Percentiles rank a stretch among this genome's conserved stretches.
phyloP scores from a whole-genome alignment of 345 rosid genomes.

The Brassica rapa region DNA sequence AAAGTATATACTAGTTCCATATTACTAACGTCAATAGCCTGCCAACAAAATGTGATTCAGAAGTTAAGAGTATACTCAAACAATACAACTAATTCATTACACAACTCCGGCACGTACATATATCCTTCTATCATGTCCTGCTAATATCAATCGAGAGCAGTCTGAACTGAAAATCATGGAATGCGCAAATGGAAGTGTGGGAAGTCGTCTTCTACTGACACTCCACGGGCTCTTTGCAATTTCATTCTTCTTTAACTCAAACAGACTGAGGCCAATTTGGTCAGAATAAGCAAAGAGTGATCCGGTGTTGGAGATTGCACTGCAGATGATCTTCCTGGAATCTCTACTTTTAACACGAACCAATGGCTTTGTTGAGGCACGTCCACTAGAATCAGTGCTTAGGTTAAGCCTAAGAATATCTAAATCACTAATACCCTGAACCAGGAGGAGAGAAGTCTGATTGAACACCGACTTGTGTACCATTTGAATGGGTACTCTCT shows the following conservation, averaged over 20 bases:
- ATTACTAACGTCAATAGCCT: slow-evolving; percentile 72
- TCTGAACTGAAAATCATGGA: slow-evolving; percentile 82
- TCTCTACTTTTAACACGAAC: slow-evolving; percentile 79
- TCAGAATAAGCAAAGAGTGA: slow-evolving; percentile 80
- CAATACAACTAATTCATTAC: background rate
- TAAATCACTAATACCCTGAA: slow-evolving; percentile 62
- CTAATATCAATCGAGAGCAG: slow-evolving; percentile 63
- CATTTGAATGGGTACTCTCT: slow-evolving; percentile 78
- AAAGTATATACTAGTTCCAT: slow-evolving; percentile 59
- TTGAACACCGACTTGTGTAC: slow-evolving; percentile 59
- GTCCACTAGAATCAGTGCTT: slow-evolving; percentile 47
- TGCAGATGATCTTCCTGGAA: slow-evolving; percentile 76
- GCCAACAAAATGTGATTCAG: slow-evolving; percentile 12
- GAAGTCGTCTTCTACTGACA: slow-evolving; percentile 67
- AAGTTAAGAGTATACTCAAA: slow-evolving; percentile 4
- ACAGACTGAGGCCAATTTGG: slow-evolving; percentile 62
- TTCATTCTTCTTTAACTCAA: slow-evolving; percentile 58
- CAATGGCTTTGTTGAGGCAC: slow-evolving; percentile 58
- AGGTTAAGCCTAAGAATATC: slow-evolving; percentile 64
- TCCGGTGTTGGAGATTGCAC: slow-evolving; percentile 77
- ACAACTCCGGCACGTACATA: slow-evolving; percentile 55
- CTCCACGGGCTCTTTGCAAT: slow-evolving; percentile 57
- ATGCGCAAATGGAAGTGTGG: slow-evolving; percentile 71
- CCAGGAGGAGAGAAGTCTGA: slow-evolving; percentile 67
- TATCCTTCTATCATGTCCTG: slow-evolving; percentile 82